Base-by-base conservation (phyloP, 805 yeast species). In the Cyberlindnera euphorbiae region DNA sequence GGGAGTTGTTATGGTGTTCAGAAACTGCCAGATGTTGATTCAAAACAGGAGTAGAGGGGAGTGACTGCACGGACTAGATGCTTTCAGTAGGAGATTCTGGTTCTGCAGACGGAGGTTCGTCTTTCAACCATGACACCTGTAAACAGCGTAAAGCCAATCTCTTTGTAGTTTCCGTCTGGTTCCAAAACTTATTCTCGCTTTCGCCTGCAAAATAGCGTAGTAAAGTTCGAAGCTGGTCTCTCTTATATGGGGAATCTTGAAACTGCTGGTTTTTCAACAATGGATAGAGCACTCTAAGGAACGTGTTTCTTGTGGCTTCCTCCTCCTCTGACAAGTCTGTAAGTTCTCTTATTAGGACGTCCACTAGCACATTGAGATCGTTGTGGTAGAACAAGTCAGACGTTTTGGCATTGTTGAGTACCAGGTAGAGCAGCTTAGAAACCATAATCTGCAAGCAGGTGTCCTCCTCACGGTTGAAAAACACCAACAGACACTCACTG, bases 341-440 rank as follows among this genome's bases (percentile, higher is more conserved):
- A 36, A 90, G 64, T 53, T 89, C 96, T 35, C 97, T 64, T 2
- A 89, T 67, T 35, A 89, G 67, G 8, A 89, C 88, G 52, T 87
- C 96, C 11, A 83, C 78, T 38, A 89, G 70, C 6, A 89, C 94
- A 49, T 82, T 79, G 40, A 89, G 61, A 55, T 89, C 97, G 50
- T 89, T 89, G 43, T 85, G 66, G 54, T 89, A 89, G 32, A 87
- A 75, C 49, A 80, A 68, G 40, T 80, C 82, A 35, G 73, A 65
- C 0, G 94, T 80, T 7, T 53, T 32, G 25, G 62, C 61, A 6
- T 79, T 67, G 2, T 89, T 79, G 59, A 89, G 75, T 1, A 89
- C 71, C 39, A 83, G 59, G 55, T 85, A 86, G 8, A 89, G 63
- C 39, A 86, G 68, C 59, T 89, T 89, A 47, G 89, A 68, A 52